A percentile compares a stretch with the other conserved stretches of the same genome.
These are phyloP conservation scores for Noccaea bulbosa DNA, from an alignment of 345 rosid genomes.

Conservation along the genomic window DNA sequence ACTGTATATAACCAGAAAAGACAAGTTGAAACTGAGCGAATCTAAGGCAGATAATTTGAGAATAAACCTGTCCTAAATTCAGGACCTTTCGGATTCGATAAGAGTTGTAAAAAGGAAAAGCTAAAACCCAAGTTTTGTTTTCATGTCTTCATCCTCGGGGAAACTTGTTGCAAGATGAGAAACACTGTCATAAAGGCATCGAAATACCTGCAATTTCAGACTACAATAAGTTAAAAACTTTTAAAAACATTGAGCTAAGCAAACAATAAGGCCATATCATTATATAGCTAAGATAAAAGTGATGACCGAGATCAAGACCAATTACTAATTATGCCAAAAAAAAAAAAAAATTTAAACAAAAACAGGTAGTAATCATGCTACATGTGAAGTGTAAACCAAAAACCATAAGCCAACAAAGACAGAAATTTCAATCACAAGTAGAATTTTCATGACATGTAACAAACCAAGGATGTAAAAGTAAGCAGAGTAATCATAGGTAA, in stretches of 20 bases:
- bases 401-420: slow-evolving; percentile 12
- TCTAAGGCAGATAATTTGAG: not conserved
- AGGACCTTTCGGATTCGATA: slow-evolving; percentile 8
- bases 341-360: not conserved
- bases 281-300: not conserved
- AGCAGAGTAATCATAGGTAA: not conserved
- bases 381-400: not conserved
- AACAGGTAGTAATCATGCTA: not conserved
- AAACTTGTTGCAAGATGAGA: slow-evolving; percentile 28
- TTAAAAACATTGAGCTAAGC: slow-evolving; percentile 9
- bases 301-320: not conserved
- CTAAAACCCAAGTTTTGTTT: slow-evolving; percentile 1
- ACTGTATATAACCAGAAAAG: not conserved
- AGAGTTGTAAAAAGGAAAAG: not conserved
- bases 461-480: slow-evolving; percentile 9
- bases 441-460: slow-evolving; percentile 6
- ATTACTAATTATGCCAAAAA: not conserved
- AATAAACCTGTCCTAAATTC: slow-evolving; percentile 10
- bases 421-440: not conserved
- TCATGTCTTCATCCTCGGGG: slow-evolving; percentile 13
- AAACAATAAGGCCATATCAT: not conserved
- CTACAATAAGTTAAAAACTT: not conserved
- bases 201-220: slow-evolving; percentile 39
- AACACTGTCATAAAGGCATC: slow-evolving; percentile 41
- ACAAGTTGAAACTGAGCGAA: not conserved